phyloP scores from a whole-genome alignment of 129 eudicot genomes.

The Sambucus nigra region DNA sequence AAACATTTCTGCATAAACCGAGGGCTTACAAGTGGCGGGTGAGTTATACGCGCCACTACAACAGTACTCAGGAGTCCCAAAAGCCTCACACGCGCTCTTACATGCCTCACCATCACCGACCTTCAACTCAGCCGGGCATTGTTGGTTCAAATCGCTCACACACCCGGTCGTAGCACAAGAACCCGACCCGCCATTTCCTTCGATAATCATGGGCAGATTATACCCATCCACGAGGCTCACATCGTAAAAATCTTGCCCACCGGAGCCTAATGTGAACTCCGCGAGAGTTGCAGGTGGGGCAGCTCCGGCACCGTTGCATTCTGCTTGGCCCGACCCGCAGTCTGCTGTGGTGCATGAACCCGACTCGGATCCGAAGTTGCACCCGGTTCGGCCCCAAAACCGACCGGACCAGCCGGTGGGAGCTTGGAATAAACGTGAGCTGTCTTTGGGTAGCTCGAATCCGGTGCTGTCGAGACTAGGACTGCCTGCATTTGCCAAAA shows the following conservation, averaged over 20 bases:
- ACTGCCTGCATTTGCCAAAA: conserved; percentile 82
- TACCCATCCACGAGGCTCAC: conserved; percentile 90
- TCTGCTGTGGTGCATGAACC: conserved; percentile 76
- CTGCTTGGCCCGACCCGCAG: conserved; percentile 73
- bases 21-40: conserved; percentile 77
- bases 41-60: conserved; percentile 92
- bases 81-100: conserved; percentile 94
- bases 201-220: conserved; percentile 75
- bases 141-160: conserved; percentile 71
- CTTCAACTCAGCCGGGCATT: conserved; percentile 69
- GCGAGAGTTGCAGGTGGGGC: conserved; percentile 88
- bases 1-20: conserved; percentile 82
- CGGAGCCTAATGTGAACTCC: conserved; percentile 82
- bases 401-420: conserved; percentile 99
- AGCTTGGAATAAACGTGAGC: conserved; percentile 61
- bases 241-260: conserved; percentile 81
- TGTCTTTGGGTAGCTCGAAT: conserved; percentile 57
- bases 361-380: conserved; percentile 56
- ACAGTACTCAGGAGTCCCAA: conserved; percentile 67
- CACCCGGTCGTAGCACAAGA: conserved; percentile 85
- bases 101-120: conserved; percentile 71
- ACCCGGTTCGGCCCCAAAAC: conserved; percentile 87
- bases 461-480: conserved; percentile 71
- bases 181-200: conserved; percentile 78
- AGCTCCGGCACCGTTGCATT: conserved; percentile 90